Evolutionary conservation across 805 yeast genomes (phyloP), one percentile per base, ranked within the genome.

Genomic region (Saccharomyces kudriavzevii): DNA sequence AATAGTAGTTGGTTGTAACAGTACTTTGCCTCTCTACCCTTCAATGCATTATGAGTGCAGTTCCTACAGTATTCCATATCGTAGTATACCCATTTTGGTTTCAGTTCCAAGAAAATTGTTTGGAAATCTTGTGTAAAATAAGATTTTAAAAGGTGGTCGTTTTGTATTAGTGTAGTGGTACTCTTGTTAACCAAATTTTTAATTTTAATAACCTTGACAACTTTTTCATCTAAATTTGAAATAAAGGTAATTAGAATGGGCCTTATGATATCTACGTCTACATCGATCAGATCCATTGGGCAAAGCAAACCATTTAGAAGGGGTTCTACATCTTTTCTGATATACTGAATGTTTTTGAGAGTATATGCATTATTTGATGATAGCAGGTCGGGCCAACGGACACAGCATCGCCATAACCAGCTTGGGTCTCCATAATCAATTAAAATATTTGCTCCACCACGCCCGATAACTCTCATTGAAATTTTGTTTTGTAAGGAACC

Each of bases 1-100:
- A 29, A 45, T 35, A 64, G 31, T 5, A 62, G 46, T 25, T 54
- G 46, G 8, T 56, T 40, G 52, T 62, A 65, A 45, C 70, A 68
- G 49, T 66, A 66, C 6, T 49, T 31, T 5, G 62, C 55, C 24
- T 51, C 45, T 14, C 70, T 56, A 0, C 56, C 54, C 49, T 63
- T 68, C 14, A 52, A 43, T 5, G 24, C 51, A 29, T 63, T 67
- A 51, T 63, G 65, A 1, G 66, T 60, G 52, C 72, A 68, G 50
- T 68, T 68, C 47, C 71, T 58, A 47, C 71, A 68, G 48, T 57
- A 62, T 4, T 43, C 40, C 1, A 51, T 28, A 5, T 56, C 50
- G 27, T 58, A 56, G 51, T 58, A 53, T 5, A 64, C 45, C 72
- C 72, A 68, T 52, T 68, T 68, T 8, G 72, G 72, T 51, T 68